Percentiles rank a stretch among this genome's conserved stretches.
Conservation (phyloP, 768 basidiomycete genomes). For the Rhizopogon roseolus region DNA sequence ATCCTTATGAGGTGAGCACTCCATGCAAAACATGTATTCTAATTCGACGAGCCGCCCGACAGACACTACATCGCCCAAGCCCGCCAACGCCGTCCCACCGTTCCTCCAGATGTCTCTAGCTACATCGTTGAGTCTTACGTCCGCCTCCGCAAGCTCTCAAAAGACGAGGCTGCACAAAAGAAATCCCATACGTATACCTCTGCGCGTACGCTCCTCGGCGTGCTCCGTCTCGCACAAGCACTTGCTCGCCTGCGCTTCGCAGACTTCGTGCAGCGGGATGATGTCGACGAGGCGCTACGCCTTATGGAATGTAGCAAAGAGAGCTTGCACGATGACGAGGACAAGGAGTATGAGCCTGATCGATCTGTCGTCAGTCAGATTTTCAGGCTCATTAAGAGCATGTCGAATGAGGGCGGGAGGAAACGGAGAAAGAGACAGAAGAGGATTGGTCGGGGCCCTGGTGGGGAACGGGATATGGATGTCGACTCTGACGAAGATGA, state of each 20-base stretch:
- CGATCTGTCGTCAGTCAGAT: conserved; percentile 79
- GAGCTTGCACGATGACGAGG: conserved; percentile 77
- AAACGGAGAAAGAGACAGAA: conserved; percentile 39
- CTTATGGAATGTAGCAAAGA: conserved; percentile 97
- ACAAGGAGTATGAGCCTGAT: conserved; percentile 66
- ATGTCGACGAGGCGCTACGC: conserved; percentile 95
- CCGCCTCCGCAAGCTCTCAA: conserved; percentile 86
- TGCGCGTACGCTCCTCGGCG: conserved; percentile 90
- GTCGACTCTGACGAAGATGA: conserved; percentile 65
- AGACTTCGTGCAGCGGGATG: conserved; percentile 71
- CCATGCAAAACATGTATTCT: not conserved
- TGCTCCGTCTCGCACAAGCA: conserved; percentile 91
- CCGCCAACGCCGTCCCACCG: conserved; percentile 83
- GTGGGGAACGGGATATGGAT: conserved; percentile 64
- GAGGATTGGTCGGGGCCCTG: conserved; percentile 66
- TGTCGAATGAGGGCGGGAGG: conserved; percentile 48
- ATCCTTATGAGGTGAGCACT: conserved; percentile 73
- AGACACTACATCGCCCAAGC: conserved; percentile 96
- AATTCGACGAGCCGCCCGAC: conserved; percentile 7
- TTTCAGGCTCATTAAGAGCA: conserved; percentile 86
- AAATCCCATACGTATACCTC: conserved; percentile 94
- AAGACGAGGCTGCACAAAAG: conserved; percentile 84
- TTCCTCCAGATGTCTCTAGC: conserved; percentile 81
- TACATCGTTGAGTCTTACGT: conserved; percentile 97
- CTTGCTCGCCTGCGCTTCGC: conserved; percentile 88